phyloP scores from a whole-genome alignment of 495 filamentous ascomycete genomes.

The Aspergillus asperescens region DNA sequence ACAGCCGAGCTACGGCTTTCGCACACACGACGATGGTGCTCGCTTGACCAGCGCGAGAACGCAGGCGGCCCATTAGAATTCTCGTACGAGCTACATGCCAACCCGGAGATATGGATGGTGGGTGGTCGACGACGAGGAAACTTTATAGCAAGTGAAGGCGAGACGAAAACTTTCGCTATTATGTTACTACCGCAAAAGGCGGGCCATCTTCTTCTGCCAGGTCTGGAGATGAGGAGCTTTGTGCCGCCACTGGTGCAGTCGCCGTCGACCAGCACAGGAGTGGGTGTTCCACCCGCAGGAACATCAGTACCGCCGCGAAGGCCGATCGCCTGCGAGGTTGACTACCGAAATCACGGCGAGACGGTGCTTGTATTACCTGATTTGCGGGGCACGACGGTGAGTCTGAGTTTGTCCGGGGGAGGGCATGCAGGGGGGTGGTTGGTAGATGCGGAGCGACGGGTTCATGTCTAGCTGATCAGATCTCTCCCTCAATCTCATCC shows the following conservation, averaged over 20 bases:
- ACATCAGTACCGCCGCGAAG: conserved; percentile 23
- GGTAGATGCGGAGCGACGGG: conserved; percentile 48
- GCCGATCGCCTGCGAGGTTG: conserved; percentile 63
- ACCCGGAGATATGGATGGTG: conserved; percentile 74
- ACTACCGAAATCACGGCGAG: conserved; percentile 71
- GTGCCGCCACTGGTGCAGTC: conserved; percentile 16
- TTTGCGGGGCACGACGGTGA: conserved; percentile 69
- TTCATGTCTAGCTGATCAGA: too few species aligned
- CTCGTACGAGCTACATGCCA: conserved; percentile 74
- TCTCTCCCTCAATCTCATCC: too few species aligned
- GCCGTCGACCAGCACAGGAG: conserved; percentile 10
- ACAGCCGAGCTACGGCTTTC: conserved; percentile 64
- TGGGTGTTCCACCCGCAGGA: conserved; percentile 10
- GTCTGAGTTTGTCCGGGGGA: conserved; percentile 54
- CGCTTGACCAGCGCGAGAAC: conserved; percentile 30
- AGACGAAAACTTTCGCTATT: conserved; percentile 50
- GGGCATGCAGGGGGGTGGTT: conserved; percentile 59
- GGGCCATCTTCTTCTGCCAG: conserved; percentile 70
- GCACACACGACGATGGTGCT: conserved; percentile 78
- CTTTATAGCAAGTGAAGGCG: conserved; percentile 56
- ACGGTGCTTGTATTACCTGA: conserved; percentile 72
- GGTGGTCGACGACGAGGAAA: conserved; percentile 74
- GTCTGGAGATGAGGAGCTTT: conserved; percentile 65
- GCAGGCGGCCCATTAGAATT: conserved; percentile 61
- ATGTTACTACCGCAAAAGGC: conserved; percentile 73